phyloP scores from a whole-genome alignment of 768 basidiomycete genomes.

The Calvatia gigantea region DNA sequence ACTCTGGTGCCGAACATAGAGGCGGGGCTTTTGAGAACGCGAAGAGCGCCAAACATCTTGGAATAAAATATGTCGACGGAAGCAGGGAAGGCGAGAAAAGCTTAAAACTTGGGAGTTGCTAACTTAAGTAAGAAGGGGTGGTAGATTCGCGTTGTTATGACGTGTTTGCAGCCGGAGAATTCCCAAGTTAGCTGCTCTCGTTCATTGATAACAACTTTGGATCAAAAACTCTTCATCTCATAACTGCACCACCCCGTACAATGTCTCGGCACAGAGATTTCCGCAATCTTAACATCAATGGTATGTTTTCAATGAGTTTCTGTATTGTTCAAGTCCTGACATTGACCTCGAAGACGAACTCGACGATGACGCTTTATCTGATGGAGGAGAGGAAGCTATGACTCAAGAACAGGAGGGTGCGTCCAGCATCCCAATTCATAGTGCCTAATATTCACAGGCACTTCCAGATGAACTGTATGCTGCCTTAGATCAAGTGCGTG shows the following conservation, averaged over 20 bases:
- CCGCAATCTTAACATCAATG: conserved; percentile 78
- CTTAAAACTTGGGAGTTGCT: neutral
- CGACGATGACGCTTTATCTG: conserved; percentile 76
- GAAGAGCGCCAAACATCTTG: conserved; percentile 51
- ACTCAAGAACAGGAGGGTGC: conserved; percentile 81
- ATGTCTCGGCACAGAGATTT: conserved; percentile 95
- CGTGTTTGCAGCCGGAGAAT: conserved; percentile 13
- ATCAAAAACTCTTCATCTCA: conserved; percentile 4
- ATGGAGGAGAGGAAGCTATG: conserved; percentile 76
- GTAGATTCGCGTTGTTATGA: conserved; percentile 12
- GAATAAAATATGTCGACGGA: neutral
- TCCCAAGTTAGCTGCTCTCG: neutral
- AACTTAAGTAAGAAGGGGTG: neutral
- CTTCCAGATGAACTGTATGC: conserved; percentile 61
- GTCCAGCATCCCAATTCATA: conserved; percentile 10
- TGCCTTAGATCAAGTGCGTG: conserved; percentile 65
- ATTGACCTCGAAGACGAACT: conserved; percentile 63
- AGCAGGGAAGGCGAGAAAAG: neutral
- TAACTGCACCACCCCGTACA: conserved; percentile 9
- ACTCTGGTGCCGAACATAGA: neutral
- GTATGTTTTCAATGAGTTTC: conserved; percentile 29
- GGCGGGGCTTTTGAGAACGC: conserved; percentile 18
- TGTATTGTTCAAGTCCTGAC: conserved; percentile 8
- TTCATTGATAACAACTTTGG: conserved; percentile 5
- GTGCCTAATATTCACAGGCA: conserved; percentile 17